phyloP scores from a whole-genome alignment of 306 rosid genomes.

The Inga laurina region DNA sequence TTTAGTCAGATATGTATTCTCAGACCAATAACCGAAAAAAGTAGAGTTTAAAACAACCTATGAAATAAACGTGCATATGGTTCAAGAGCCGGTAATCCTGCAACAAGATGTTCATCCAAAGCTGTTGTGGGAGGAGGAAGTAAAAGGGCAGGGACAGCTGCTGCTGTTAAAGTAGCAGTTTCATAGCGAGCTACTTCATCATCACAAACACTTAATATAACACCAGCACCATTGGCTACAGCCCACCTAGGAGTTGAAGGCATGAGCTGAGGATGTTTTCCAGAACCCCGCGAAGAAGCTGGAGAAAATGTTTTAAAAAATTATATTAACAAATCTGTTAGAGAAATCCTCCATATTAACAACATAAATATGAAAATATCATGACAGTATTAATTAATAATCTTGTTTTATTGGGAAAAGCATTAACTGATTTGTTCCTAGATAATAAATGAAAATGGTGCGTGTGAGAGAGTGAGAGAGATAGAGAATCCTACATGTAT shows the following conservation, averaged over 20 bases:
- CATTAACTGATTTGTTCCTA: neutral
- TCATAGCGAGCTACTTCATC: slow-evolving; percentile 97
- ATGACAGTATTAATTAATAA: neutral
- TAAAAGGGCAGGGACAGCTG: slow-evolving; percentile 92
- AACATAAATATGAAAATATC: slow-evolving; percentile 12
- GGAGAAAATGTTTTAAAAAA: slow-evolving; percentile 11
- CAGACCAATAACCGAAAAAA: slow-evolving; percentile 19
- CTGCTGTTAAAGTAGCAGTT: slow-evolving; percentile 95
- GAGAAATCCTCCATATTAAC: neutral
- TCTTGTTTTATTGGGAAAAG: neutral
- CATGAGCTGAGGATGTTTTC: slow-evolving; percentile 96
- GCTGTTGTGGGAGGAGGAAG: slow-evolving; percentile 99
- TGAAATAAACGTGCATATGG: slow-evolving; percentile 98
- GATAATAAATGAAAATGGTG: neutral
- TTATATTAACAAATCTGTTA: neutral
- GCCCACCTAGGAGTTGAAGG: slow-evolving; percentile 99
- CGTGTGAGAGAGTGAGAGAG: neutral
- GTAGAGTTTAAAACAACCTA: slow-evolving; percentile 54
- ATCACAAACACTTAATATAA: slow-evolving; percentile 93
- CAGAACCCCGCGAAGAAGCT: slow-evolving; percentile 95
- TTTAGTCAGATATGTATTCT: slow-evolving; percentile 8
- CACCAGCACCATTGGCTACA: slow-evolving; percentile 99
- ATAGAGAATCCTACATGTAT: neutral
- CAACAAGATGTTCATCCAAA: slow-evolving; percentile 95
- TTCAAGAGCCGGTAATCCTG: slow-evolving; percentile 98